Base-by-base conservation (phyloP, 352 stramenopile species). In the Pythium periplocum region DNA sequence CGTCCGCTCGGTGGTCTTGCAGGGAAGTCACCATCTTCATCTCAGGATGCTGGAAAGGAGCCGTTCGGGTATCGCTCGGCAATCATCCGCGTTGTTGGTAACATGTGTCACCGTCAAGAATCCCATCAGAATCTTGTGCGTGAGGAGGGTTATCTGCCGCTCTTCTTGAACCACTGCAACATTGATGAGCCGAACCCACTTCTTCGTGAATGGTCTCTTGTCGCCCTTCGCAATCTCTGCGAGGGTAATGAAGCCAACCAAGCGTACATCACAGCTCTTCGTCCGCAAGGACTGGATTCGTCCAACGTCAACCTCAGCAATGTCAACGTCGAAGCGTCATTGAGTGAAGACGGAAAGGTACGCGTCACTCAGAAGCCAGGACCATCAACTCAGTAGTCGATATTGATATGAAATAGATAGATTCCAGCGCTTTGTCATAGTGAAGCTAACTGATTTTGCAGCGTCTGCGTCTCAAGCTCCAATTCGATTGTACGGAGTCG, bases 121-220 rank as follows among this genome's bases (percentile, higher is more conserved):
- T 54, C 53, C 0, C 71, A 86, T 41, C 88, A 97, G 66, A 83
- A 96, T 57, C 35, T 86, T 12, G 78, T 96, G 42, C 81, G 88
- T 5, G 70, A 87, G 2, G 63, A 71, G 30, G 83, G 83, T 1
- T 87, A 75, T 51, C 61, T 97, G 8, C 69, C 73, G 30, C 66
- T 96, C 31, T 81, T 97, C 53, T 76, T 97, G 6, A 93, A 89
- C 61, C 86, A 96, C 64, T 97, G 88, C 61, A 95, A 92, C 63
- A 75, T 96, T 6, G 87, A 97, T 54, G 81, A 93, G 50, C 65
- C 60, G 2, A 97, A 95, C 44, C 87, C 86, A 11, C 60, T 97
- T 53, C 72, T 97, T 32, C 86, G 87, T 12, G 88, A 97, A 58
- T 96, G 87, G 85, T 90, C 80, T 2, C 77, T 97, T 36, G 81